Conservation (phyloP, 2,329 filamentous ascomycete genomes). For the Raffaelea arxii region DNA sequence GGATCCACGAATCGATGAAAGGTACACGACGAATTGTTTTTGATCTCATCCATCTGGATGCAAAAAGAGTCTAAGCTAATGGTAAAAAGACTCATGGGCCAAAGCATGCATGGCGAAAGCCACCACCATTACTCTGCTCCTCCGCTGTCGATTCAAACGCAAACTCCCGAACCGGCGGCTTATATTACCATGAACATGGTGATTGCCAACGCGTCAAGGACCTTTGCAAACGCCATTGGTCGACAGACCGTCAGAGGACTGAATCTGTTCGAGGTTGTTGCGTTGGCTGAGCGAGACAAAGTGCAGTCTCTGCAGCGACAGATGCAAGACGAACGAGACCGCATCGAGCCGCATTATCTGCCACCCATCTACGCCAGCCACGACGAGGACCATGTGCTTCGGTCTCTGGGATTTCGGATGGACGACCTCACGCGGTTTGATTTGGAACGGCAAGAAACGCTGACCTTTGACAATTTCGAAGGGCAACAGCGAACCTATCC, state of each 20-base stretch:
- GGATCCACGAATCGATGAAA: no score
- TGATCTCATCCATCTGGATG: no score
- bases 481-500: slow-evolving; percentile 40
- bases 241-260: slow-evolving; percentile 35
- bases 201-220: slow-evolving; percentile 44
- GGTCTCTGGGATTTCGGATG: slow-evolving; percentile 40
- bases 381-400: slow-evolving; percentile 45
- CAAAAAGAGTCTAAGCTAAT: no score
- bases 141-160: slow-evolving; percentile 26
- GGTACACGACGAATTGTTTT: no score
- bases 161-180: slow-evolving; percentile 41
- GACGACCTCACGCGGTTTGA: slow-evolving; percentile 44
- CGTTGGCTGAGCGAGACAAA: slow-evolving; percentile 40
- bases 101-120: neutral
- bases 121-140: neutral
- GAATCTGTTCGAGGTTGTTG: slow-evolving; percentile 45
- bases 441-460: slow-evolving; percentile 43
- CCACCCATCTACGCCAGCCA: slow-evolving; percentile 51
- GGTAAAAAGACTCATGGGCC: no score
- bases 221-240: slow-evolving; percentile 47
- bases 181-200: slow-evolving; percentile 50
- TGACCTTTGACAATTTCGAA: slow-evolving; percentile 43
- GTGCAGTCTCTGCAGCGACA: slow-evolving; percentile 38
- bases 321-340: slow-evolving; percentile 47
- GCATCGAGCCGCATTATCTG: slow-evolving; percentile 51